Base-by-base conservation (phyloP, 345 rosid species). In the Populus deltoides region DNA sequence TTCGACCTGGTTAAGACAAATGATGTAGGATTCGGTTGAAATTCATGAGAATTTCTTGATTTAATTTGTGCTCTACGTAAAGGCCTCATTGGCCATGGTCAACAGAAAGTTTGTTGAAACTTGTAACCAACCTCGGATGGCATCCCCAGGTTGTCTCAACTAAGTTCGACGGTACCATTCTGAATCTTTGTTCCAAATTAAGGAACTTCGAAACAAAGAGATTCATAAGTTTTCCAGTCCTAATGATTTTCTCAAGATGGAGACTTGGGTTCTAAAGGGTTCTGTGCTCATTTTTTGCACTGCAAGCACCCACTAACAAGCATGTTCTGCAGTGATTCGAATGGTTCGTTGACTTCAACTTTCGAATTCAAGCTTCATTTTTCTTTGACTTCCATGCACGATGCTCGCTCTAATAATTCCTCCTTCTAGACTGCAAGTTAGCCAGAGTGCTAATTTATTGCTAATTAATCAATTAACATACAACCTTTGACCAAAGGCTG, bases 1-100 rank as follows among this genome's bases (percentile, higher is more conserved):
- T 79, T 66, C 82, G 76, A 81, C 73, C 82, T 57, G 70, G 77
- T 33, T 18, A 63, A 62, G 84, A 80, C 80, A 84, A 75, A 45
- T 53, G 82, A 80, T 41, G 76, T 57, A 29, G 36, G 55, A 20
- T 79, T 67, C 16, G 73, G 74, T 81, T 45, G 65, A 79, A 22
- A 47, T 47, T 55, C 24, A 18, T 11, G 4, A 3, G 7, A 38
- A 12, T 79, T 75, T 53, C 49, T 73, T 55, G 17, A 70, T 39
- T 3, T 39, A 20, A 72, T 72, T 78, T 80, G 76, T 71, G 68
- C 25, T 74, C 66, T 67, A 76, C 17, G 84, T 66, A 53, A 83
- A 22, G 72, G 63, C 51, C 55, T 72, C 4, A 11, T 25, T 76
- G 73, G 66, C 15, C 53, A 78, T 57, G 35, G 36, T 25, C 57